A percentile compares a stretch with the other conserved stretches of the same genome.
Conservation (phyloP, 331 rosid species). For the Saraca asoca region DNA sequence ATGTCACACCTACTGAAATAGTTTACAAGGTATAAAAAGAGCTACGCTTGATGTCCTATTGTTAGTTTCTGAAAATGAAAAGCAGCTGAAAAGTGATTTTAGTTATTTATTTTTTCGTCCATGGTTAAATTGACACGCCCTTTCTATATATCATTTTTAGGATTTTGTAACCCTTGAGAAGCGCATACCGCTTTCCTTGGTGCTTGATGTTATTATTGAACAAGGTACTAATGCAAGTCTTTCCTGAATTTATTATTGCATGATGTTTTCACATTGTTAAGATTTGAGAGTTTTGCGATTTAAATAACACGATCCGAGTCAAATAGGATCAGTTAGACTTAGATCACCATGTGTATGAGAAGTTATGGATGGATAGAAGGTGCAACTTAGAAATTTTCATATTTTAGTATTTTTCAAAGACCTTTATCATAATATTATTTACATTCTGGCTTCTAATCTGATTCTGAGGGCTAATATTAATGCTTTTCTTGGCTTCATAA, state of each 20-base stretch:
- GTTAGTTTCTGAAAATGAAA: slow-evolving; percentile 11
- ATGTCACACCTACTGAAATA: slow-evolving; percentile 70
- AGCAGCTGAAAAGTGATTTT: neutral
- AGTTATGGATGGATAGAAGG: no score
- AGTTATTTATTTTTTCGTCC: neutral
- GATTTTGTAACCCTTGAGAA: slow-evolving; percentile 66
- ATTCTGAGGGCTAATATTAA: slow-evolving; percentile 9
- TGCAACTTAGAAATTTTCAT: no score
- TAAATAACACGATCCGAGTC: neutral
- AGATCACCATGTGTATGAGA: no score
- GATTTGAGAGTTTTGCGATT: neutral
- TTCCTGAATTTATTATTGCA: slow-evolving; percentile 7
- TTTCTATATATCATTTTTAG: slow-evolving; percentile 72
- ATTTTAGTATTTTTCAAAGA: no score
- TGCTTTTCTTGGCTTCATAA: neutral
- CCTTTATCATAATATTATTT: no score
- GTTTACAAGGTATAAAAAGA: slow-evolving; percentile 67
- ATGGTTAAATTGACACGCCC: slow-evolving; percentile 76
- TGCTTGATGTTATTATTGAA: slow-evolving; percentile 80
- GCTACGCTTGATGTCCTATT: slow-evolving; percentile 3
- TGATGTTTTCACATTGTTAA: no score
- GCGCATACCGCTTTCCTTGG: slow-evolving; percentile 70
- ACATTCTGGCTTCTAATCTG: neutral
- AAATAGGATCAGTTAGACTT: no score
- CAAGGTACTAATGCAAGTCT: slow-evolving; percentile 64